Evolutionary conservation across 768 basidiomycete species (phyloP), one percentile per base, ranked within the genome.

Genomic region (Trametes gibbosa): DNA sequence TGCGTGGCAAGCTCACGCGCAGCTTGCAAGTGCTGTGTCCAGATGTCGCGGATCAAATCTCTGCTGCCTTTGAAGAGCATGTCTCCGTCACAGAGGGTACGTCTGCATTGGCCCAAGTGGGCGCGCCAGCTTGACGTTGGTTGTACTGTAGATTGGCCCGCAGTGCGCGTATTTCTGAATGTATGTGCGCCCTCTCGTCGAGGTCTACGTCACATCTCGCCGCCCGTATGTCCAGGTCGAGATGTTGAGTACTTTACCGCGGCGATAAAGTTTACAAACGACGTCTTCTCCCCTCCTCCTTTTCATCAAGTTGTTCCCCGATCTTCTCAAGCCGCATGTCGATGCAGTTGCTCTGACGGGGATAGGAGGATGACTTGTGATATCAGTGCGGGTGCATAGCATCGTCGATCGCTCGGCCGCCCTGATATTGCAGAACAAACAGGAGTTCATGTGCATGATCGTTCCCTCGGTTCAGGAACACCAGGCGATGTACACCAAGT

Each of bases 1-100:
- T 66, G 14, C 55, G 61, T 32, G 61, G 58, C 13, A 61, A 63
- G 50, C 63, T 66, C 51, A 66, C 63, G 13, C 50, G 61, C 16
- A 62, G 63, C 53, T 23, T 66, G 23, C 61, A 35, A 5, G 25
- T 39, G 2, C 27, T 66, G 9, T 56, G 53, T 21, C 56, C 63
- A 9, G 65, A 62, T 25, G 61, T 66, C 2, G 12, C 59, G 6
- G 65, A 66, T 40, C 63, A 66, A 39, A 45, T 66, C 39, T 10
- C 50, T 4, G 27, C 34, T 6, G 63, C 63, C 23, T 62, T 57
- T 23, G n/a, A 52, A 21, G 63, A 66, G 48, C 48, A 53, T 21
- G 59, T 66, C 14, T 55, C 61, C 2, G 45, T 39, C 5, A 55
- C 42, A 3, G 59, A 59, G 10, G 61, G 65, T 66, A 16, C 32